Evolutionary conservation across 2,329 filamentous ascomycete genomes (phyloP).

Genomic region (Aspergillus latus): DNA sequence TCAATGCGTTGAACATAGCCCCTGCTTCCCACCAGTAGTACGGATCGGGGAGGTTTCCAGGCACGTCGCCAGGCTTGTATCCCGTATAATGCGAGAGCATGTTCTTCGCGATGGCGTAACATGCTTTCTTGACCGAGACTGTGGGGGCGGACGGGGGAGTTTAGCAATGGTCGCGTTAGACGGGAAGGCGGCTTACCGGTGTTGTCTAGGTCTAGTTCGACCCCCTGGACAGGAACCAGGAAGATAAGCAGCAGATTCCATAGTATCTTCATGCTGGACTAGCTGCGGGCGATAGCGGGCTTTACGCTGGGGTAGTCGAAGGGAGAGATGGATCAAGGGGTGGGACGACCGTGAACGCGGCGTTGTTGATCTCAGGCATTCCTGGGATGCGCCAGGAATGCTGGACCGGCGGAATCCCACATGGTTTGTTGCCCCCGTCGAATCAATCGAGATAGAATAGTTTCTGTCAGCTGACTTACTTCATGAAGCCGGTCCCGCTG

Average conservation of each 20-base stretch:
- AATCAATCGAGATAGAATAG: no score
- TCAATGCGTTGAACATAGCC: conserved; percentile 43
- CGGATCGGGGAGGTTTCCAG: conserved; percentile 52
- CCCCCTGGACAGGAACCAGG: conserved; percentile 16
- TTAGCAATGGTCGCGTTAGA: not conserved
- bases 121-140: conserved; percentile 50
- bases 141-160: not conserved
- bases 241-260: conserved; percentile 16
- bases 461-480: no score
- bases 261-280: conserved; percentile 18
- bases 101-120: conserved; percentile 45
- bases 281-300: not conserved
- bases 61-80: conserved; percentile 49
- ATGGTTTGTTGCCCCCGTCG: not conserved
- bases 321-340: not conserved
- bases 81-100: conserved; percentile 56
- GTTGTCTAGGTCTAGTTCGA: conserved; percentile 19
- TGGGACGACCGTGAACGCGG: not conserved
- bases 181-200: conserved; percentile 6
- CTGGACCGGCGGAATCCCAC: not conserved
- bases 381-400: not conserved
- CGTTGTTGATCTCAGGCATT: conserved; percentile 3
- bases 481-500: no score
- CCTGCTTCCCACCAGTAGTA: conserved; percentile 49
- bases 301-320: not conserved